Evolutionary conservation across 208 protist species (phyloP), one percentile per base, ranked within the genome.

Genomic region (Tritrichomonas foetus): DNA sequence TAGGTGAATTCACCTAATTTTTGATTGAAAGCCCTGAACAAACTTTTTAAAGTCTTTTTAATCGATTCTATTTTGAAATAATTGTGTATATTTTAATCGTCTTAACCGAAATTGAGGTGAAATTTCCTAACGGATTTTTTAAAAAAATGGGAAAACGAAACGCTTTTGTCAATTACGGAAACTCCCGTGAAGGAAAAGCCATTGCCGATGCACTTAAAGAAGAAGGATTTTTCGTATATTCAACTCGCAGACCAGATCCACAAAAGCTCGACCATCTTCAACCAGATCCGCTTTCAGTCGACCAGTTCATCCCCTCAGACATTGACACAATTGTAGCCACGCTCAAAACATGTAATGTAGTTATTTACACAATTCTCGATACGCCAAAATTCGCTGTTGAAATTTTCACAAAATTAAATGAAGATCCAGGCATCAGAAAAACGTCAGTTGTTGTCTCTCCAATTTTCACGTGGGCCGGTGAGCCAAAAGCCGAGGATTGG

Each of bases 161-260:
- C 50, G 78, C 78, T 61, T 89, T 89, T 20, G 78, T 89, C 0
- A 89, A 89, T n/a, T 89, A 89, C 30, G 78, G 78, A 1, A 89
- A 89, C 41, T 89, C 78, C 5, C 33, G 78, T 27, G 78, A 89
- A 89, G 78, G 78, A 16, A 53, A 44, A n/a, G 78, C 78, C 20
- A 89, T 89, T 39, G 78, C 78, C 20, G 78, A 89, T 89, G 78
- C 78, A 13, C 78, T 89, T 47, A 89, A 89, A 61, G 41, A 89
- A 89, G 78, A 89, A 30, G 78, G 47, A 16, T 89, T 47, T 57
- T 89, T 89, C 30, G 78, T 89, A 1, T 89, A 89, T 89, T 25
- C 78, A 89, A 89, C 78, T 1, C 9, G 47, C 0, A 13, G 44
- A 5, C 78, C 78, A 89, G 78, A 89, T 89, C 78, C 78, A 9